Evolutionary conservation across 1,284 basidiomycete species (phyloP), one percentile per base, ranked within the genome.

Genomic region (Sutorius eximius): DNA sequence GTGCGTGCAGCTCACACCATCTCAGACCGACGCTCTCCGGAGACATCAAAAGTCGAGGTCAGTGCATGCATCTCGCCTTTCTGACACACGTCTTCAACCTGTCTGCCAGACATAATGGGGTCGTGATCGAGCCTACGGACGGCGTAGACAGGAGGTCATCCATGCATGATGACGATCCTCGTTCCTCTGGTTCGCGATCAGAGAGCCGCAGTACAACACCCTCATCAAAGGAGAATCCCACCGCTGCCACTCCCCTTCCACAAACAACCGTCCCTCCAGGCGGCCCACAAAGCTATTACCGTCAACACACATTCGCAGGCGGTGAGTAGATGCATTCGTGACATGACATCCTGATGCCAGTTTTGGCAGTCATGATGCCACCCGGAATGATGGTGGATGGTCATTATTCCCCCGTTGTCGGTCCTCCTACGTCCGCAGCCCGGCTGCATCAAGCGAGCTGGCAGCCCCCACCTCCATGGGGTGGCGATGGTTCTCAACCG

Each of bases 1-100:
- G 37, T 59, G 52, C 24, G 40, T 20, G 18, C 16, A 50, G 10
- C 57, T 68, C 42, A 63, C 57, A 13, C 38, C 36, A 13, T 49
- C 45, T 41, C 51, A 85, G 83, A 80, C 82, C 30, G 83, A 85
- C 67, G 83, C 83, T 15, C 71, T 84, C 40, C 74, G 80, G 49
- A 74, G 83, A 62, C 83, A 85, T 64, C 81, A 85, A 69, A 84
- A 83, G 60, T 87, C 87, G 56, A 81, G 86, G 86, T 85, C 56
- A 61, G 75, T 63, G 49, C 42, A 30, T 45, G 37, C 11, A 47
- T 54, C 34, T 57, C 24, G 33, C 46, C 38, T 52, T 48, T 51
- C 22, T 49, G 20, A 30, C 38, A 49, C 29, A 46, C 47, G 27
- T 53, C 52, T 42, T 33, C 24, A 58, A 57, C 34, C 45, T 44